Conservation (phyloP, 164 flowering plant species). For the Nymphaea thermarum region DNA sequence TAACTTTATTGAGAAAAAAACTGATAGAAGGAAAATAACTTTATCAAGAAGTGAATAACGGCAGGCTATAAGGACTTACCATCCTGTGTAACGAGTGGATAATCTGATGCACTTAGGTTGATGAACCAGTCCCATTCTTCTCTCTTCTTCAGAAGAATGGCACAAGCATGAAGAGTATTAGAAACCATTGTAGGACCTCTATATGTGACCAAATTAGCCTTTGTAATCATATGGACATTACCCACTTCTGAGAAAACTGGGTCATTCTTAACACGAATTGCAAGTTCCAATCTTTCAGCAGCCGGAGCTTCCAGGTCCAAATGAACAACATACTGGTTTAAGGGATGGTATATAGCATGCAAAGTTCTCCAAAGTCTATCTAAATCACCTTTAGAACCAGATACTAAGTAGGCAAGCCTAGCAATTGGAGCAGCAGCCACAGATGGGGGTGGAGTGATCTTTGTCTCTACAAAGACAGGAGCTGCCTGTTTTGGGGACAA, state of each 20-base stretch:
- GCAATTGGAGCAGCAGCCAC: slow-evolving; percentile 26
- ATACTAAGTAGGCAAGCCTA: slow-evolving; percentile 73
- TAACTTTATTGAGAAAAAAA: no score
- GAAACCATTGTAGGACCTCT: slow-evolving; percentile 95
- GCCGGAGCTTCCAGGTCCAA: slow-evolving; percentile 70
- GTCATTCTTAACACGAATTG: slow-evolving; percentile 48
- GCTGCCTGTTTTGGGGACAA: slow-evolving; percentile 22
- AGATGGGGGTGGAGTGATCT: slow-evolving; percentile 24
- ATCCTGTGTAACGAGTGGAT: slow-evolving; percentile 97
- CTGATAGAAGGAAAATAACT: no score
- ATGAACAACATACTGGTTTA: slow-evolving; percentile 80
- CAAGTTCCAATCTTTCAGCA: slow-evolving; percentile 74
- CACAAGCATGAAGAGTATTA: slow-evolving; percentile 90
- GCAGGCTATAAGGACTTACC: slow-evolving; percentile 29
- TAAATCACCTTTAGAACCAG: slow-evolving; percentile 89
- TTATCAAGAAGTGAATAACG: no score
- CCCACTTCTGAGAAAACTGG: slow-evolving; percentile 51
- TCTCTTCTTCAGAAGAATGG: slow-evolving; percentile 65
- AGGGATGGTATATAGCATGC: slow-evolving; percentile 71
- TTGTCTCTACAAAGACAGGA: slow-evolving; percentile 37
- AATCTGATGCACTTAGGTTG: slow-evolving; percentile 97
- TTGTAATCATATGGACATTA: slow-evolving; percentile 68
- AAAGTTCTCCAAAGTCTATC: slow-evolving; percentile 92
- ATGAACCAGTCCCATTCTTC: slow-evolving; percentile 99
- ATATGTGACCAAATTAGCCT: slow-evolving; percentile 90